Evolutionary conservation across 1,284 basidiomycete species (phyloP), one percentile per base, ranked within the genome.

Genomic region (Filobasidium uniguttulatum): DNA sequence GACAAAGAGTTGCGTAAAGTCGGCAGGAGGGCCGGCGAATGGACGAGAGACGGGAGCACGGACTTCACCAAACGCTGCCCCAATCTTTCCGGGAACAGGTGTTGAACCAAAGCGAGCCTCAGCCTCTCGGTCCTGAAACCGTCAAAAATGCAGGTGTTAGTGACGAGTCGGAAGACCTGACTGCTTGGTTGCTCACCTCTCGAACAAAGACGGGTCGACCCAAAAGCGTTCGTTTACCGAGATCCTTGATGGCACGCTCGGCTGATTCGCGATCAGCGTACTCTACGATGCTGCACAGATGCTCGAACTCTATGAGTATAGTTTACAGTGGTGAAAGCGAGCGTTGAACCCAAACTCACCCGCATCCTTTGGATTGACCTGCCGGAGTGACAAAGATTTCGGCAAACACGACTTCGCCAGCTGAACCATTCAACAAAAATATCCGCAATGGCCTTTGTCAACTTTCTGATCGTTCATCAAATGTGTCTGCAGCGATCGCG

Each of bases 281-380:
- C 66, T 94, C 90, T 60, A 96, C 89, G 56, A 94, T 91, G 48
- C 90, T 94, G 57, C 1, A 15, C 19, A 46, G n/a, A n/a, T n/a
- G n/a, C n/a, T n/a, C n/a, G n/a, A n/a, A n/a, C n/a, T n/a, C n/a
- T n/a, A n/a, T n/a, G n/a, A n/a, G 6, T 10, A 15, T 9, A 15
- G 14, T 40, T 15, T 15, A 10, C 37, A 40, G 37, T 14, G 9
- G 37, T 20, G 10, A 10, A 14, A 51, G 30, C 29, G 34, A 59
- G 43, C 15, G 9, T 33, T n/a, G 31, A 33, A 9, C 9, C 7
- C 12, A 4, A 36, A 78, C 88, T 72, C 63, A 93, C 89, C 89
- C 90, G 80, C 93, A 96, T 67, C 91, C 93, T 71, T 97, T 98
- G 41, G 90, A 94, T 56, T 91, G 80, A 50, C 93, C 93, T 34